A percentile compares a stretch with the other conserved stretches of the same genome.
Conservation (phyloP, 192 early-diverging fungal genomes). For the Diversispora epigaea region DNA sequence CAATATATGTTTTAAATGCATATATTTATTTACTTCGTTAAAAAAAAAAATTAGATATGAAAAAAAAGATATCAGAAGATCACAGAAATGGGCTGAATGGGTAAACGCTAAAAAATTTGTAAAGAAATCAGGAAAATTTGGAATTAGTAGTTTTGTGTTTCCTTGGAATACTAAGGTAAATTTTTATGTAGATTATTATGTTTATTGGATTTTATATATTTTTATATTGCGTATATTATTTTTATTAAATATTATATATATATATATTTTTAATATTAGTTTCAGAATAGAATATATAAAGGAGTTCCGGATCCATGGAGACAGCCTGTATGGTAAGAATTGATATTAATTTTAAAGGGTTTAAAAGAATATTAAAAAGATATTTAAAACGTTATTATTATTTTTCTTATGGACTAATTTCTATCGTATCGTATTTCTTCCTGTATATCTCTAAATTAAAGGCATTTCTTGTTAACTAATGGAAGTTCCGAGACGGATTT, state of each 20-base stretch:
- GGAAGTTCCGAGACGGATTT: constrained; percentile 13
- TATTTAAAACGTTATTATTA: too few species aligned
- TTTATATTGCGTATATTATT: neutral
- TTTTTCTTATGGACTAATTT: too few species aligned
- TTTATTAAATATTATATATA: neutral
- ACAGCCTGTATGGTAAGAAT: constrained; percentile 51
- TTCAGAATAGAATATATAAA: constrained; percentile 53
- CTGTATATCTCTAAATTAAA: neutral
- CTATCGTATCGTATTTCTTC: neutral
- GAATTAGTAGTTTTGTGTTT: constrained; percentile 8
- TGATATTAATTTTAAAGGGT: neutral
- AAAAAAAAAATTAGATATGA: constrained; percentile 27
- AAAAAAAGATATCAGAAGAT: constrained; percentile 37
- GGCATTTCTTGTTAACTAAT: constrained; percentile 41
- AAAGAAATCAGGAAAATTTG: neutral
- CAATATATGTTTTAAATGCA: too few species aligned
- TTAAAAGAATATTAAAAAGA: neutral
- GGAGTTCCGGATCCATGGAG: constrained; percentile 61
- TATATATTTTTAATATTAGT: constrained; percentile 35
- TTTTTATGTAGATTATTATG: neutral
- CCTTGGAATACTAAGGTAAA: constrained; percentile 14
- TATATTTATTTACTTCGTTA: neutral
- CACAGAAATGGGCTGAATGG: constrained; percentile 10
- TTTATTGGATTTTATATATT: neutral
- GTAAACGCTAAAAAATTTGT: neutral